Evolutionary conservation across 352 stramenopile genomes (phyloP).

Genomic region (Phytophthora pinifolia): DNA sequence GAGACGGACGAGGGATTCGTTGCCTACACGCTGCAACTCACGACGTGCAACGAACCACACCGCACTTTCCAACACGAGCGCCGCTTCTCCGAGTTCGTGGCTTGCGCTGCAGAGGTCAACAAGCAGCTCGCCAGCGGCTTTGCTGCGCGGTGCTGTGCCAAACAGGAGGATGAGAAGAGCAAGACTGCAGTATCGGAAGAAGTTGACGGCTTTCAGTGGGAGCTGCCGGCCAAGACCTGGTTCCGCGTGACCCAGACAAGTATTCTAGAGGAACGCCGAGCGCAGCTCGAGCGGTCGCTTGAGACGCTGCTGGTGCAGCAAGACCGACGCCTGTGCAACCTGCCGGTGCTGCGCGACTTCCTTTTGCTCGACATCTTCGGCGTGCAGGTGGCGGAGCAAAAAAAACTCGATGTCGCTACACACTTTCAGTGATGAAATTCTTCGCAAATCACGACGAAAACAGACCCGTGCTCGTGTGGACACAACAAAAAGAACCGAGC

Average conservation of each 20-base stretch:
- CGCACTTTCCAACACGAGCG: constrained; percentile 63
- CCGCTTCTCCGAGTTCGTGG: constrained; percentile 80
- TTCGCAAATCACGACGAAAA: not conserved
- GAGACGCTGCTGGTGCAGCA: constrained; percentile 48
- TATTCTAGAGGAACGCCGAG: constrained; percentile 64
- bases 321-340: constrained; percentile 39
- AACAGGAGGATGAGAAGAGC: constrained; percentile 13
- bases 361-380: constrained; percentile 83
- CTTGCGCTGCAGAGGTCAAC: constrained; percentile 49
- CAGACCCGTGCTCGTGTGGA: not conserved
- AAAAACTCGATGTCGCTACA: constrained; percentile 28
- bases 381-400: constrained; percentile 64
- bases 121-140: constrained; percentile 32
- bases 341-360: constrained; percentile 68
- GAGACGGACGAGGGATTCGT: constrained; percentile 69
- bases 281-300: constrained; percentile 54
- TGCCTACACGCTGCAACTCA: constrained; percentile 56
- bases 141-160: constrained; percentile 9
- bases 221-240: constrained; percentile 79
- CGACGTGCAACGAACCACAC: constrained; percentile 34
- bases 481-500: constrained; percentile 11
- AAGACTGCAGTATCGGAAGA: constrained; percentile 8
- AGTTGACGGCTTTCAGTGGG: constrained; percentile 40
- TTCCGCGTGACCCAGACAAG: constrained; percentile 65
- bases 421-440: constrained; percentile 20